A percentile compares a stretch with the other conserved stretches of the same genome.
These are phyloP conservation scores for Lactifluus volemus DNA, from an alignment of 768 basidiomycete genomes.

Conservation along the genomic window DNA sequence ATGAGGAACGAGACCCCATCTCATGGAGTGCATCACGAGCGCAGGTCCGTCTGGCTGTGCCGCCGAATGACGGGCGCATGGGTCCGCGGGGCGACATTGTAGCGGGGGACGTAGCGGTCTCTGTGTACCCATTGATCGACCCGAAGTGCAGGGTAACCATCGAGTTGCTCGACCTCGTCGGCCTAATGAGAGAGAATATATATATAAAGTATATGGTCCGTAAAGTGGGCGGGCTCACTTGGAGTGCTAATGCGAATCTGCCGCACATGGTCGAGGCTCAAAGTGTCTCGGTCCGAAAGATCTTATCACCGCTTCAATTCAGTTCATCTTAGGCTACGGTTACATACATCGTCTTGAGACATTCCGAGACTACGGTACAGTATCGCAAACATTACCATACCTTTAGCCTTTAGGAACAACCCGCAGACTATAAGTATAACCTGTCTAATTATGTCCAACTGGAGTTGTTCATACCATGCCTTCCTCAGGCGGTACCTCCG, in stretches of 20 bases:
- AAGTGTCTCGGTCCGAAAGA: too few relatives aligned
- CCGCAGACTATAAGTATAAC: too few relatives aligned
- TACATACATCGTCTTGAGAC: too few relatives aligned
- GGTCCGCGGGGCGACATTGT: slow-evolving; percentile 80
- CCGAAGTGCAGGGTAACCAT: slow-evolving; percentile 33
- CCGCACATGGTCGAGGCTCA: slow-evolving; percentile 43
- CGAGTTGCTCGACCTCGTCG: slow-evolving; percentile 30
- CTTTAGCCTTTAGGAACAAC: too few relatives aligned
- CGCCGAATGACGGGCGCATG: slow-evolving; percentile 67
- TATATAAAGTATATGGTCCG: neutral
- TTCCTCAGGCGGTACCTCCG: neutral
- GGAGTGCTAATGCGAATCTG: slow-evolving; percentile 46
- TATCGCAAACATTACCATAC: too few relatives aligned
- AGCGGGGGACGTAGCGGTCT: slow-evolving; percentile 50
- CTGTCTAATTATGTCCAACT: too few relatives aligned
- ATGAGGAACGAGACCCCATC: slow-evolving; percentile 84
- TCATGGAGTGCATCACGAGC: slow-evolving; percentile 71
- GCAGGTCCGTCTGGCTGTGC: slow-evolving; percentile 16
- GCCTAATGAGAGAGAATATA: neutral
- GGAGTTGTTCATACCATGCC: too few relatives aligned
- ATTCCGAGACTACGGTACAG: too few relatives aligned
- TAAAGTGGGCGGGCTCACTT: slow-evolving; percentile 28
- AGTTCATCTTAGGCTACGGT: too few relatives aligned
- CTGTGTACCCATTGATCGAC: slow-evolving; percentile 54
- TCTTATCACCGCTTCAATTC: too few relatives aligned